These are phyloP conservation scores for Saccharomycopsis amapae DNA, from an alignment of 805 yeast species.

Conservation along the genomic window DNA sequence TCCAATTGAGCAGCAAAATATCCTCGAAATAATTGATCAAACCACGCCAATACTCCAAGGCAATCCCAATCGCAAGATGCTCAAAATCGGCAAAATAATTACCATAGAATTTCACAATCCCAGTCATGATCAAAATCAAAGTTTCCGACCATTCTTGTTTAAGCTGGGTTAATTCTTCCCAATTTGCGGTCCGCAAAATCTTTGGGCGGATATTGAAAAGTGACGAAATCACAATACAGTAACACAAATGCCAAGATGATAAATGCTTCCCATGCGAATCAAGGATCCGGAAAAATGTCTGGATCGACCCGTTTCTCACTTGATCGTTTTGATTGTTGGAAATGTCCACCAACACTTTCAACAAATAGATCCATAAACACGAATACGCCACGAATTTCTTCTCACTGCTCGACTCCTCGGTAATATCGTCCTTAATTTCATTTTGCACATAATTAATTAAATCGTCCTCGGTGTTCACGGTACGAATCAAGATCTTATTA, in stretches of 20 bases:
- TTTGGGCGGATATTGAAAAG: slow-evolving; percentile 30
- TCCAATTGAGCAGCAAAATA: slow-evolving; percentile 37
- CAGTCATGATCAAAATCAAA: slow-evolving; percentile 51
- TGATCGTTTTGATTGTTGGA: slow-evolving; percentile 64
- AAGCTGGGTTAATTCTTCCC: slow-evolving; percentile 15
- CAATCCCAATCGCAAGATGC: slow-evolving; percentile 22
- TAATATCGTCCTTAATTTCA: slow-evolving; percentile 1
- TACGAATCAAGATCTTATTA: slow-evolving; percentile 15
- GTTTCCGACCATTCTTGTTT: slow-evolving; percentile 51
- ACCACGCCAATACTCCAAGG: slow-evolving; percentile 44
- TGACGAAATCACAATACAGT: slow-evolving; percentile 51
- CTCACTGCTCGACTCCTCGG: slow-evolving; percentile 15
- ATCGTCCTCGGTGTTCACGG: slow-evolving; percentile 23
- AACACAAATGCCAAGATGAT: slow-evolving; percentile 64
- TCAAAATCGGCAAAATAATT: slow-evolving; percentile 40
- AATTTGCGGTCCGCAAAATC: slow-evolving; percentile 22
- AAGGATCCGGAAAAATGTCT: slow-evolving; percentile 77
- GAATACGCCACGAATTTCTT: slow-evolving; percentile 28
- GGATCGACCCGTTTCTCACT: slow-evolving; percentile 84
- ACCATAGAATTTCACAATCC: slow-evolving; percentile 55
- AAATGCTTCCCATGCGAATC: slow-evolving; percentile 59
- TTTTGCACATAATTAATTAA: slow-evolving; percentile 23
- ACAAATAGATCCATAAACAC: slow-evolving; percentile 55
- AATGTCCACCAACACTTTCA: slow-evolving; percentile 54
- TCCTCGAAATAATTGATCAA: slow-evolving; percentile 43